phyloP scores from a whole-genome alignment of 2,329 filamentous ascomycete genomes.

The Pleomassaria siparia region DNA sequence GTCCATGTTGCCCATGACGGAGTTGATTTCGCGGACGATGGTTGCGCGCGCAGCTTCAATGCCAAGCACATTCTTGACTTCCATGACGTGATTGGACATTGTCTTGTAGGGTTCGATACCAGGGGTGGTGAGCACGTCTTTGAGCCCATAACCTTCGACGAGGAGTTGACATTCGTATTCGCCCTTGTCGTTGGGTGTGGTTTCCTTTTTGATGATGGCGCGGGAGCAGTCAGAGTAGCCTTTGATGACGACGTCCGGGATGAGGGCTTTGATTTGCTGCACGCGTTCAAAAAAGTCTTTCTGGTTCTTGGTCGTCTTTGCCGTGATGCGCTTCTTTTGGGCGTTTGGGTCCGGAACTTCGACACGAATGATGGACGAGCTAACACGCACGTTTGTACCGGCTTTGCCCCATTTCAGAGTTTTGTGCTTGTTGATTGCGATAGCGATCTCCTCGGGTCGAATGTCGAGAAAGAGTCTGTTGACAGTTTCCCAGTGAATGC shows the following conservation, averaged over 20 bases:
- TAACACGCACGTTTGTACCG: slow-evolving; percentile 58
- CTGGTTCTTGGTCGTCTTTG: slow-evolving; percentile 42
- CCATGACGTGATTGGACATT: slow-evolving; percentile 85
- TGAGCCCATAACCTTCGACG: slow-evolving; percentile 92
- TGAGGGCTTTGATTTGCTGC: slow-evolving; percentile 78
- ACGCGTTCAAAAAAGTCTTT: slow-evolving; percentile 74
- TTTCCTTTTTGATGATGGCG: slow-evolving; percentile 84
- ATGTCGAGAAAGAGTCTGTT: slow-evolving; percentile 81
- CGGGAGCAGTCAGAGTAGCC: slow-evolving; percentile 84
- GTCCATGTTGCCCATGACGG: slow-evolving; percentile 90
- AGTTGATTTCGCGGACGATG: slow-evolving; percentile 83
- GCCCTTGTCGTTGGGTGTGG: slow-evolving; percentile 68
- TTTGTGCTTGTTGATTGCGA: slow-evolving; percentile 76
- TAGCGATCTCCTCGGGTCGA: slow-evolving; percentile 68
- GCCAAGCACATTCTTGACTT: slow-evolving; percentile 81
- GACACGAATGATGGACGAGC: slow-evolving; percentile 65
- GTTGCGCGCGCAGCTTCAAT: slow-evolving; percentile 92
- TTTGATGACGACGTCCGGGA: slow-evolving; percentile 83
- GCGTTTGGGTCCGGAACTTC: slow-evolving; percentile 58
- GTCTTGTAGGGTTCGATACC: slow-evolving; percentile 79
- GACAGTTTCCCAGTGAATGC: slow-evolving; percentile 78
- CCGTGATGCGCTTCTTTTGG: slow-evolving; percentile 27
- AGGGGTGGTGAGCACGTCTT: slow-evolving; percentile 87
- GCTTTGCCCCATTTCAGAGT: slow-evolving; percentile 74
- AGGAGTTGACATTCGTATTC: slow-evolving; percentile 58